Conservation (phyloP, 495 filamentous ascomycete genomes). For the Aspergillus carlsbadensis region DNA sequence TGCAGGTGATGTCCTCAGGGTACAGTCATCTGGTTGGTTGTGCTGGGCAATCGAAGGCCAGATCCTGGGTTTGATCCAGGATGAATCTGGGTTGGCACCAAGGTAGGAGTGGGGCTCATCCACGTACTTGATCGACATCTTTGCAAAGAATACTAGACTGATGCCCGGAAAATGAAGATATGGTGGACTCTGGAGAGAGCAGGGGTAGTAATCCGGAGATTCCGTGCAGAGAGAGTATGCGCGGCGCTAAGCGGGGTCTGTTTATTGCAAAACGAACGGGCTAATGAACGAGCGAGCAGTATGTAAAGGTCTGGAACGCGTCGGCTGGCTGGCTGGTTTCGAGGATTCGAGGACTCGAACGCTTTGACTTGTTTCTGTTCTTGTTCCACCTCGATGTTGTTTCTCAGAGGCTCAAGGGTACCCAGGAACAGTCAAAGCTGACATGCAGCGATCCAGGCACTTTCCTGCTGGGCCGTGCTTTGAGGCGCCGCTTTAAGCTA, state of each 20-base stretch:
- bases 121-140: constrained; percentile 71
- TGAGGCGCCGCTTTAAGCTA: constrained; percentile 1
- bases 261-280: background rate
- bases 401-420: background rate
- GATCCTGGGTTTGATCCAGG: background rate
- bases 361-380: background rate
- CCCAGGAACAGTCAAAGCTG: too few relatives aligned
- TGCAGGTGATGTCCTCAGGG: too few relatives aligned
- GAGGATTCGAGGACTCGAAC: background rate
- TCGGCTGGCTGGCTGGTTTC: background rate
- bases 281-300: background rate
- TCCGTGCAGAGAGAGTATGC: too few relatives aligned
- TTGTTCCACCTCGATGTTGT: background rate
- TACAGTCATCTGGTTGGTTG: background rate
- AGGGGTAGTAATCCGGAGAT: background rate
- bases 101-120: constrained; percentile 13
- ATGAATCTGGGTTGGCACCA: background rate
- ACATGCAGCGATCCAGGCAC: too few relatives aligned
- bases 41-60: background rate
- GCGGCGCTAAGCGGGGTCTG: constrained; percentile 5
- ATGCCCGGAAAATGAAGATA: background rate
- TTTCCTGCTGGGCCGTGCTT: background rate
- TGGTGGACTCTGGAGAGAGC: background rate
- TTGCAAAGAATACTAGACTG: constrained; percentile 12
- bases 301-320: constrained; percentile 2